Evolutionary conservation across 202 grass and related monocot genomes (phyloP), one percentile per base, ranked within the genome.

Genomic region (Miscanthus sacchariflorus): DNA sequence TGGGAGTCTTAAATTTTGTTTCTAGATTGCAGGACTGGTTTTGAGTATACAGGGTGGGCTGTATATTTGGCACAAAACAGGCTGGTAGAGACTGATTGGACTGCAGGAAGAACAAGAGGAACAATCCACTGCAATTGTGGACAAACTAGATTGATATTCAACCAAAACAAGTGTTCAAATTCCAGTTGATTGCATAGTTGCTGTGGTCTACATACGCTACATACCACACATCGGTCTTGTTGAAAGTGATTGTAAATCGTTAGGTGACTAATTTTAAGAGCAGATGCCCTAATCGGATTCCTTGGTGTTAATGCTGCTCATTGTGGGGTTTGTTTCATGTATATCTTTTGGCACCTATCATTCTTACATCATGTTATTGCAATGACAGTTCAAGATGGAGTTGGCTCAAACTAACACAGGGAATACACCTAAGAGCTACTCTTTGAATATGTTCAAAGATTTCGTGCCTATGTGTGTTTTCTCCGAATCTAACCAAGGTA

Each of bases 331-430:
- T 48, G 35, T 71, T 81, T 70, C 10, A 24, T 43, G 58, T 7
- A 68, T 15, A 70, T 42, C 1, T 70, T 71, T 54, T 23, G 9
- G 39, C 15, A 30, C 14, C 3, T 56, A 59, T 77, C 19, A 17
- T 78, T 44, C 50, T 81, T 85, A 91, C 85, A 76, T 40, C 36
- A 12, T 87, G 23, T 44, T 87, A 74, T 75, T 82, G 38, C 80
- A 86, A 83, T 92, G 38, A 61, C 93, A 96, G 96, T 98, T 98
- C 87, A 98, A 94, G 89, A 94, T 98, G 96, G 94, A 98, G 86
- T 89, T 96, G 94, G 81, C 90, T 75, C 94, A 91, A 82, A 81
- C 84, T 40, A 89, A 89, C 44, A 85, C 91, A 61, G 94, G 89
- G 28, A 91, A 96, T 88, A 91, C 89, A 74, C 94, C 96, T 65